Evolutionary conservation across 225 moss, liverwort and hornwort species (phyloP), one percentile per base, ranked within the genome.

Genomic region (Thuidium tamariscinum): DNA sequence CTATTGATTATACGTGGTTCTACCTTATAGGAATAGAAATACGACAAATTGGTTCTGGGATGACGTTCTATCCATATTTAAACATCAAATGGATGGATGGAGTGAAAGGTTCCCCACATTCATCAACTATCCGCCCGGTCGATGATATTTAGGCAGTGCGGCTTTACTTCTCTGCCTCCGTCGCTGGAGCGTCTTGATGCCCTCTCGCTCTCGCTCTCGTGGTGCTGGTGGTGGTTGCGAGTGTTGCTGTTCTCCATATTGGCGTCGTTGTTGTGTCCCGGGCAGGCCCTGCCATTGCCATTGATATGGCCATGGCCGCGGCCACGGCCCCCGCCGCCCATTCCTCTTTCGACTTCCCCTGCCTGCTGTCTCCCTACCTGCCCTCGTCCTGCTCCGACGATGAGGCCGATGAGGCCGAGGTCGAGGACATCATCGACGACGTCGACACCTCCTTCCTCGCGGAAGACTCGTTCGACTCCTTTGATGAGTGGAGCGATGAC

Each of bases 401-500:
- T 26, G 89, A 89, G 56, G 64, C 37, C 16, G 81, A 65, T 0
- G 81, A 32, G 49, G n/a, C 23, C n/a, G 91, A 69, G 22, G 60
- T 15, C 16, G 86, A 66, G 34, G 51, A 60, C 13, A 44, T 46
- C 64, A 73, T 32, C 44, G 72, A 66, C 32, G 83, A 86, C 23
- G 49, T 20, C 14, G 80, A 74, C 30, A 36, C 63, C 70, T 87
- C 88, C 29, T 86, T 73, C 73, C 82, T 87, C n/a, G 71, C 82
- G 42, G 85, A 82, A 21, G 89, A 83, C 55, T 88, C 88, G 27
- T 79, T 86, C 39, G 93, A 91, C 26, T 91, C 93, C 52, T 62
- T 71, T 18, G 91, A 88, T 63, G 90, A 91, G 44, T 91, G 91
- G 91, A 93, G 91, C 62, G 91, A 91, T 82, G 93, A 91, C 59